These are phyloP conservation scores for Punica granatum DNA, from an alignment of 345 rosid genomes.

Conservation along the genomic window DNA sequence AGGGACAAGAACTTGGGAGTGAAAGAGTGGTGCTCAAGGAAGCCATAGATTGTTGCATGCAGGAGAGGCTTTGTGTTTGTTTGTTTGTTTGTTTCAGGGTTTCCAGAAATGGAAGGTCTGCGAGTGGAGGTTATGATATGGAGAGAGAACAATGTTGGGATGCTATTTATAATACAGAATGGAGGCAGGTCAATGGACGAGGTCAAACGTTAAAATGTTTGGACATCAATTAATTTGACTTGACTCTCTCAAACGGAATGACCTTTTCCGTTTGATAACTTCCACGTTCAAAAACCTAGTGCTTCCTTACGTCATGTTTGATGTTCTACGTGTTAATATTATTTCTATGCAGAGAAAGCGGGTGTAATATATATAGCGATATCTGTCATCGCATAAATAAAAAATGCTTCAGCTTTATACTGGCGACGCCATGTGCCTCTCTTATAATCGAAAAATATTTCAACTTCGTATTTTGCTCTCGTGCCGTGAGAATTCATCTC, in stretches of 20 bases:
- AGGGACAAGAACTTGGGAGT: background rate
- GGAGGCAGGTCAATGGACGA: background rate
- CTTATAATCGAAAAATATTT: too few relatives aligned
- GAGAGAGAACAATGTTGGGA: background rate
- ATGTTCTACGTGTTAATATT: too few relatives aligned
- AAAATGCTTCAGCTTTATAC: too few relatives aligned
- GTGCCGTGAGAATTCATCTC: too few relatives aligned
- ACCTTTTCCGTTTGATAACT: background rate
- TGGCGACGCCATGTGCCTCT: too few relatives aligned
- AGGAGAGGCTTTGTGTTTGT: background rate
- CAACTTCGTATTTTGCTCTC: too few relatives aligned
- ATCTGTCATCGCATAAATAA: too few relatives aligned
- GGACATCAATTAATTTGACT: background rate
- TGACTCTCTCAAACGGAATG: background rate
- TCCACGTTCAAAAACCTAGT: too few relatives aligned
- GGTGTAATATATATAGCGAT: too few relatives aligned
- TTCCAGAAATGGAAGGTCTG: background rate
- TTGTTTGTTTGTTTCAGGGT: background rate
- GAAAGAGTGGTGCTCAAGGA: constrained; percentile 4
- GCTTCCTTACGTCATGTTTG: too few relatives aligned
- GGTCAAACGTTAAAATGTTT: constrained; percentile 3
- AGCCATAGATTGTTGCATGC: constrained; percentile 4
- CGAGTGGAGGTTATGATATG: background rate
- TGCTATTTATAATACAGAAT: background rate
- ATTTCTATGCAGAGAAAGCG: too few relatives aligned